Percentiles rank a stretch among this genome's conserved stretches.
Evolutionary conservation across 495 filamentous ascomycete species (phyloP).

Genomic region (Cercophora samala): DNA sequence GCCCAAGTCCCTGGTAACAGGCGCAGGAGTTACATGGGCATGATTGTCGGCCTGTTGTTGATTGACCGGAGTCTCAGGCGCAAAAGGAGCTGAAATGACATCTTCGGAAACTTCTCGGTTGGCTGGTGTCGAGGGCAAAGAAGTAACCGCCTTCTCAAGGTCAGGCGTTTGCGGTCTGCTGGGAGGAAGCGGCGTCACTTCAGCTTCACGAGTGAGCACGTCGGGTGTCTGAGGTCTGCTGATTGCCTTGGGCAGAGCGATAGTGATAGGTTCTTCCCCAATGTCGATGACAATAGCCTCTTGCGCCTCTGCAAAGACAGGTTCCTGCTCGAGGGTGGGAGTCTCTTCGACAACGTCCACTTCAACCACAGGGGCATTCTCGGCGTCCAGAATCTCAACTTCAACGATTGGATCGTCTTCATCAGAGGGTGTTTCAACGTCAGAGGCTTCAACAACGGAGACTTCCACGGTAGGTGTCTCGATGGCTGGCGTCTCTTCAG

Average conservation of each 20-base stretch:
- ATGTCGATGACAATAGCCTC: neutral
- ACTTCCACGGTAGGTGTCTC: neutral
- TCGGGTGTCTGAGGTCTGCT: neutral
- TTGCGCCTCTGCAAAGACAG: neutral
- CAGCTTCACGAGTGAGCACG: neutral
- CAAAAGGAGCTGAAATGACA: too few relatives aligned
- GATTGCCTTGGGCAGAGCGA: constrained; percentile 9
- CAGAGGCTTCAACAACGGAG: neutral
- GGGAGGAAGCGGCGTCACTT: neutral
- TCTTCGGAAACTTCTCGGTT: too few relatives aligned
- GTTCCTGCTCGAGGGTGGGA: neutral
- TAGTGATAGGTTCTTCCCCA: constrained; percentile 11
- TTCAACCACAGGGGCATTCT: neutral
- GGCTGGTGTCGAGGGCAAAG: neutral
- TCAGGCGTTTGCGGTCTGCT: constrained; percentile 11
- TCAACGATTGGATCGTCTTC: neutral
- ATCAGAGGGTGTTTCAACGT: neutral
- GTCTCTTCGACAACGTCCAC: neutral
- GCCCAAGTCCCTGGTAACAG: constrained; percentile 22
- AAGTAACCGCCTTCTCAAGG: constrained; percentile 1
- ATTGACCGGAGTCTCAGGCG: neutral
- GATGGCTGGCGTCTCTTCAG: neutral
- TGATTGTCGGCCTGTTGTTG: neutral
- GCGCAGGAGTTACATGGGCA: neutral
- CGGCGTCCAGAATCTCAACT: neutral